phyloP scores from a whole-genome alignment of 192 early-diverging fungal genomes.

The Backusella luteola region DNA sequence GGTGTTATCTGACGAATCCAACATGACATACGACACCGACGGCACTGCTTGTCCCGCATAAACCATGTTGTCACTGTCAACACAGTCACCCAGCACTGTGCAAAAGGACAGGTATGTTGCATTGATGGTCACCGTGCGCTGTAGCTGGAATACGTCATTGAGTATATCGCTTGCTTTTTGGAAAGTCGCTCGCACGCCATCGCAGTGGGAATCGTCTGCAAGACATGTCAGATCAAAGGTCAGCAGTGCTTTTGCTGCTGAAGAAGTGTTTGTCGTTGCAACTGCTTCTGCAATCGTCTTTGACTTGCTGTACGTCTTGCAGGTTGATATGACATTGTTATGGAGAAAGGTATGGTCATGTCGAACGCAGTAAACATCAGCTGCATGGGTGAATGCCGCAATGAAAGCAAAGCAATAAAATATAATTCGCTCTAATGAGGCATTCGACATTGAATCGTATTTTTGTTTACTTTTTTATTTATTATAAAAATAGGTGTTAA shows the following conservation, averaged over 20 bases:
- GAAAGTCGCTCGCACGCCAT: constrained; percentile 19
- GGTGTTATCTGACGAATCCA: constrained; percentile 29
- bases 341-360: background rate
- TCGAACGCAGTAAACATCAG: background rate
- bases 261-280: background rate
- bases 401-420: background rate
- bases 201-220: constrained; percentile 15
- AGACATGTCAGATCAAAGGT: background rate
- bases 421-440: background rate
- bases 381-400: background rate
- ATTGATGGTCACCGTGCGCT: constrained; percentile 32
- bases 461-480: background rate
- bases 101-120: constrained; percentile 39
- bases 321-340: background rate
- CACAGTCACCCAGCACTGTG: constrained; percentile 4
- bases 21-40: constrained; percentile 28
- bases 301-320: background rate
- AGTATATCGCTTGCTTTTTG: constrained; percentile 29
- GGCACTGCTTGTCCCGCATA: constrained; percentile 38
- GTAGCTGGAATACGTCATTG: constrained; percentile 20
- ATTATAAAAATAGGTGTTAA: background rate
- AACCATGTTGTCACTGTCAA: background rate
- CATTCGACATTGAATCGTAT: background rate
- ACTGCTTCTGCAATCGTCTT: background rate
- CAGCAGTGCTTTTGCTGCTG: background rate